phyloP scores from a whole-genome alignment of 2,329 filamentous ascomycete genomes.

The Didymella segeticola region DNA sequence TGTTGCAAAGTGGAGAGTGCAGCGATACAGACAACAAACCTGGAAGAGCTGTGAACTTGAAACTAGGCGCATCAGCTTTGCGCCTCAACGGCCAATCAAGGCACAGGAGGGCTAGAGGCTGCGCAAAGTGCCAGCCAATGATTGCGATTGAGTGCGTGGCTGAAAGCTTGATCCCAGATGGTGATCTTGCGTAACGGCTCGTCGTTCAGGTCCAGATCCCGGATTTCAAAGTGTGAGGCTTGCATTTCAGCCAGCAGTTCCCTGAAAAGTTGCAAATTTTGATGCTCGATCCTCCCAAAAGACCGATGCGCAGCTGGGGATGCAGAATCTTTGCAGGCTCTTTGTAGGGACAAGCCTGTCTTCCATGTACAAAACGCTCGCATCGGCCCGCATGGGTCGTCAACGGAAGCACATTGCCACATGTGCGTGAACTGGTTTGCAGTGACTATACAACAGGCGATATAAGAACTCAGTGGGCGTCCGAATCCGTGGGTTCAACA shows the following conservation, averaged over 20 bases:
- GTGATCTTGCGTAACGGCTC: constrained; percentile 38
- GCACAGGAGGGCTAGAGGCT: constrained; percentile 12
- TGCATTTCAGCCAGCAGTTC: constrained; percentile 10
- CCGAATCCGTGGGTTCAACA: background rate
- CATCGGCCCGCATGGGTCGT: constrained; percentile 12
- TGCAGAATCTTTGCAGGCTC: constrained; percentile 20
- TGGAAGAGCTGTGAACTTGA: constrained; percentile 43
- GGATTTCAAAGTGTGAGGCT: constrained; percentile 19
- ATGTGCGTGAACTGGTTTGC: constrained; percentile 5
- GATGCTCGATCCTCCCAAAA: constrained; percentile 14
- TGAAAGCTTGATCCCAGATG: constrained; percentile 32
- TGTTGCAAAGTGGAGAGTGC: constrained; percentile 28
- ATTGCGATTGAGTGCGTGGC: constrained; percentile 30
- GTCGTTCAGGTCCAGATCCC: constrained; percentile 26
- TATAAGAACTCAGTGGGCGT: background rate
- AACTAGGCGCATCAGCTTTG: constrained; percentile 37
- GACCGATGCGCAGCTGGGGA: constrained; percentile 9
- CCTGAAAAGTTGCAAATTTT: constrained; percentile 16
- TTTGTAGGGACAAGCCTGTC: constrained; percentile 7
- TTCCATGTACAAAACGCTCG: constrained; percentile 5
- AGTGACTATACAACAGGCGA: background rate
- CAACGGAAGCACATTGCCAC: constrained; percentile 5
- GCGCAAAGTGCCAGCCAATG: constrained; percentile 29
- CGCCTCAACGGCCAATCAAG: constrained; percentile 38
- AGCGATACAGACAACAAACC: constrained; percentile 45